These are phyloP conservation scores for Fusarium illudens DNA, from an alignment of 2,329 filamentous ascomycete species.

Conservation along the genomic window DNA sequence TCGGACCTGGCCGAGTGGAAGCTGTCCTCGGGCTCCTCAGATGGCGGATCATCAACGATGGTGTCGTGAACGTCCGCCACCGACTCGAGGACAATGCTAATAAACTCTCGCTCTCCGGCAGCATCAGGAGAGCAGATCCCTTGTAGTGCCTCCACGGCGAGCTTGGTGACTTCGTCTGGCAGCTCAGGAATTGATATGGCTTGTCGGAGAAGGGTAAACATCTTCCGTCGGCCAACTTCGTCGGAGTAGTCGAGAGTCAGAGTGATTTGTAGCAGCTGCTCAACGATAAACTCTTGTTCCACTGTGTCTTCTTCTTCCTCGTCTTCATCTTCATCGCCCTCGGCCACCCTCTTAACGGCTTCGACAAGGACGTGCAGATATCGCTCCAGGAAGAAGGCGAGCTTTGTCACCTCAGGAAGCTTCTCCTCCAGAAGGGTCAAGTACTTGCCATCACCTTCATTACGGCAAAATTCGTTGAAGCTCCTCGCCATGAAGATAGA, in stretches of 20 bases:
- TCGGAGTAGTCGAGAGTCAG: conserved; percentile 96
- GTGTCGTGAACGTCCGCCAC: conserved; percentile 97
- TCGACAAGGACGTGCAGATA: conserved; percentile 77
- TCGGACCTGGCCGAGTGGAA: conserved; percentile 95
- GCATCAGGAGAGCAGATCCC: conserved; percentile 81
- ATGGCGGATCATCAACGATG: conserved; percentile 75
- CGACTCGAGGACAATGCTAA: conserved; percentile 86
- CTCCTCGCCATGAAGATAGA: conserved; percentile 89
- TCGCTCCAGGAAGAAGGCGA: conserved; percentile 85
- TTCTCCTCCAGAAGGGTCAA: conserved; percentile 87
- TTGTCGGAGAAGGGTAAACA: conserved; percentile 91
- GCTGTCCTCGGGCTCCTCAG: conserved; percentile 70
- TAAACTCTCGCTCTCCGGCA: conserved; percentile 83
- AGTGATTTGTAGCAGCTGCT: conserved; percentile 92
- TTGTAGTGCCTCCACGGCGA: conserved; percentile 82
- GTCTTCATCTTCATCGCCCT: conserved; percentile 59
- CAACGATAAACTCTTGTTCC: conserved; percentile 93
- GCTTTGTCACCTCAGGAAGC: conserved; percentile 90
- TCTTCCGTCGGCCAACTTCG: conserved; percentile 92
- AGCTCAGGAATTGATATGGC: conserved; percentile 85
- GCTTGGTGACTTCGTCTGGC: conserved; percentile 90
- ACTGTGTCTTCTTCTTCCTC: conserved; percentile 83
- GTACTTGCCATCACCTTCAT: conserved; percentile 76
- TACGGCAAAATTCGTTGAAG: conserved; percentile 92
- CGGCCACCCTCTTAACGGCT: conserved; percentile 65